These are phyloP conservation scores for Alternaria brassicae DNA, from an alignment of 2,329 filamentous ascomycete species.

Conservation along the genomic window DNA sequence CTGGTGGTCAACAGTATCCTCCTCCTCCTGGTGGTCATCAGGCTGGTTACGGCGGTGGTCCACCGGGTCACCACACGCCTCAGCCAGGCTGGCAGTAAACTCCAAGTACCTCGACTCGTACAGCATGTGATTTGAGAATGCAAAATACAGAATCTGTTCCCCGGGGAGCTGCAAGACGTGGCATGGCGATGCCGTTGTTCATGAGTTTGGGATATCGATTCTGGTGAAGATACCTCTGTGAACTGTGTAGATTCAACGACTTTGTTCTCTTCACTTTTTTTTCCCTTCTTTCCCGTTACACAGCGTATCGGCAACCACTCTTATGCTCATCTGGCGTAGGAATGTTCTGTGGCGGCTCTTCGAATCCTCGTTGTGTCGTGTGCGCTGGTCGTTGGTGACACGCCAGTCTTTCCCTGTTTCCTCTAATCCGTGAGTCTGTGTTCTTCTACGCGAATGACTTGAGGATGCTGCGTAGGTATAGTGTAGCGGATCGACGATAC, in stretches of 20 bases:
- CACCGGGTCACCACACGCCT: conserved; percentile 17
- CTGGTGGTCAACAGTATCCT: conserved; percentile 25
- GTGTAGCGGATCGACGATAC: no score
- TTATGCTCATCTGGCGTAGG: not conserved
- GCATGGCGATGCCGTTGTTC: no score
- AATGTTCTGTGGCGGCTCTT: not conserved
- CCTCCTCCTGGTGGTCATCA: conserved; percentile 22
- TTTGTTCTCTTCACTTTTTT: conserved; percentile 7
- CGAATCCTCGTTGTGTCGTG: no score
- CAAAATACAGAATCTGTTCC: not conserved
- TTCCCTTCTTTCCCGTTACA: not conserved
- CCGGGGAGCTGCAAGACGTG: no score
- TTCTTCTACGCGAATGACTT: no score
- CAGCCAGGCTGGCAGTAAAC: conserved; percentile 37
- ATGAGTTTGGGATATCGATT: not conserved
- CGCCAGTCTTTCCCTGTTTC: no score
- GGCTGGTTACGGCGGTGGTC: conserved; percentile 21
- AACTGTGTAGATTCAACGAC: conserved; percentile 13
- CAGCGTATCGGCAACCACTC: not conserved
- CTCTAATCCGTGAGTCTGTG: no score
- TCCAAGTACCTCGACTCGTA: not conserved
- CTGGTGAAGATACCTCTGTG: conserved; percentile 13
- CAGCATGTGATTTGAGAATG: no score
- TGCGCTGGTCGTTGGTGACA: no score
- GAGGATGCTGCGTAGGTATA: no score